Conservation (phyloP, 2,329 filamentous ascomycete genomes). For the Acephala macrosclerotiorum region DNA sequence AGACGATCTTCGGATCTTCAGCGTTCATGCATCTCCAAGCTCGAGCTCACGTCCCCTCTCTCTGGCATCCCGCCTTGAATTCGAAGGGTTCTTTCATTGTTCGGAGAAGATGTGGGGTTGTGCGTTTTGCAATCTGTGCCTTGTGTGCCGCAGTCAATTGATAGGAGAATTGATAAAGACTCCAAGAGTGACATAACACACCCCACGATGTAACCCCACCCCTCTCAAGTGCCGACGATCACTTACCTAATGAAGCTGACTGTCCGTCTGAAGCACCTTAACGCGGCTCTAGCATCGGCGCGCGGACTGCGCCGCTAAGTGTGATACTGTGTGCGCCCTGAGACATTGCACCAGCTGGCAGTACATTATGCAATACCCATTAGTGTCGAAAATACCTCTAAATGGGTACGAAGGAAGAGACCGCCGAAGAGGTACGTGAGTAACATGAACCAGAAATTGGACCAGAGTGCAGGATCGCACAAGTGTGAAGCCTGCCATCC, state of each 20-base stretch:
- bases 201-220: slow-evolving; percentile 5
- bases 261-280: not conserved
- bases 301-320: not conserved
- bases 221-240: not conserved
- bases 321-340: not conserved
- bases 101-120: not conserved
- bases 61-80: too few species aligned
- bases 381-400: too few species aligned
- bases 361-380: too few species aligned
- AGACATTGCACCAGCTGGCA: too few species aligned
- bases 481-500: too few species aligned
- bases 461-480: too few species aligned
- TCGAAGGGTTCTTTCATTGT: too few species aligned
- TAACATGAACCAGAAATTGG: too few species aligned
- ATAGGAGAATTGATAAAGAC: not conserved
- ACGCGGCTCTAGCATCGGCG: not conserved
- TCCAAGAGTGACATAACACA: not conserved
- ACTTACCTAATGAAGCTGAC: not conserved
- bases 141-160: not conserved
- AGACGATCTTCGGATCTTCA: not conserved
- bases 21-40: not conserved
- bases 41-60: too few species aligned
- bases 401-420: too few species aligned
- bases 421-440: too few species aligned
- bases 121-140: too few species aligned